Evolutionary conservation across 2,329 filamentous ascomycete genomes (phyloP).

Genomic region (Fusarium pseudograminearum): DNA sequence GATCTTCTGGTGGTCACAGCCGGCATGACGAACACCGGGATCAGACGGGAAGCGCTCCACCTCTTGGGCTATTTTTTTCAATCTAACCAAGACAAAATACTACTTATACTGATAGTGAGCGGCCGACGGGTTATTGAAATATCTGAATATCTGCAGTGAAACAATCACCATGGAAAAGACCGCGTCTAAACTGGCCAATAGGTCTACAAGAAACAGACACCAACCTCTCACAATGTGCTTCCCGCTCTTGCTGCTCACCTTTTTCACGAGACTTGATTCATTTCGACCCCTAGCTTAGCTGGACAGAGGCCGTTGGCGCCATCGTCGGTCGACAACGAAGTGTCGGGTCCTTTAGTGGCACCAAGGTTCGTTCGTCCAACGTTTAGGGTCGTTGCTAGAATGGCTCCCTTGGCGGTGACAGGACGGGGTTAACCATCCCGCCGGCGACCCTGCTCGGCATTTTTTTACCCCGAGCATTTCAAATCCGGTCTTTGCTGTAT

Average conservation of each 20-base stretch:
- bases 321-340: conserved; percentile 15
- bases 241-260: not conserved
- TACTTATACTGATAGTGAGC: not conserved
- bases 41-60: conserved; percentile 40
- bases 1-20: conserved; percentile 31
- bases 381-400: conserved; percentile 14
- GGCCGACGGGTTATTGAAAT: not conserved
- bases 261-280: not conserved
- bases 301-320: conserved; percentile 38
- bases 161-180: not conserved
- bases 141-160: conserved; percentile 3
- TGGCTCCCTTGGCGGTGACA: conserved; percentile 17
- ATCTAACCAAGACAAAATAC: not conserved
- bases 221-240: not conserved
- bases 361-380: conserved; percentile 11
- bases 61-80: conserved; percentile 13
- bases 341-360: conserved; percentile 19
- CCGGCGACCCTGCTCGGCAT: conserved; percentile 29
- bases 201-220: not conserved
- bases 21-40: conserved; percentile 33
- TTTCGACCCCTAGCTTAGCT: conserved; percentile 39
- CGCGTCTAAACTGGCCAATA: conserved; percentile 13
- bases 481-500: not conserved
- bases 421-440: conserved; percentile 36
- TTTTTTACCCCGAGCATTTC: conserved; percentile 14